Evolutionary conservation across 352 stramenopile species (phyloP), one percentile per base, ranked within the genome.

Genomic region (Phytophthora crassamura): DNA sequence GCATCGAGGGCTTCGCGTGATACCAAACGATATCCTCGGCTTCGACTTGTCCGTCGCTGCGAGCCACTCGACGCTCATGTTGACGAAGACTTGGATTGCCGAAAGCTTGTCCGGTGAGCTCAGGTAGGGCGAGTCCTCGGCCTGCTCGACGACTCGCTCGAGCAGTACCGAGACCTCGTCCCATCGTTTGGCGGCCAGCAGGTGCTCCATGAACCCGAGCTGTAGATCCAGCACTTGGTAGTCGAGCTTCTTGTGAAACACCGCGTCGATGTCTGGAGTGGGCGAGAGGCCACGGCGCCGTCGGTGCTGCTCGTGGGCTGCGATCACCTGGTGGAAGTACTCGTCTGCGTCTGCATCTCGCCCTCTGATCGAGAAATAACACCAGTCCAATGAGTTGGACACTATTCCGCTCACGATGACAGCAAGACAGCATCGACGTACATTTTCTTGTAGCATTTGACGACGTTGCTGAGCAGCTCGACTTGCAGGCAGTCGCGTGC

Each of bases 391-490:
- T 25, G 22, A 25, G 22, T 25, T 25, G 22, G 22, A 25, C 22
- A 25, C 22, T 25, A 25, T 25, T 25, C 22, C 1, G 22, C 22
- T 25, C 22, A 25, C 22, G 22, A 25, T 25, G 22, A 25, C 22
- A 25, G 22, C 22, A 25, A 25, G 22, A 25, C 22, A 25, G 22
- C 22, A 3, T 3, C 22, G 22, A 48, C 41, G 11, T 48, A 48
- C 41, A 48, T 16, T 48, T 48, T 28, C 41, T 48, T 48, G 41
- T 48, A 48, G 41, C 41, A 48, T 20, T 48, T 33, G n/a, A 15
- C 41, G 14, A 48, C 18, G 18, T 16, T 28, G 41, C 41, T 28
- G 41, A 48, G 41, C 32, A 48, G 18, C 10, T 48, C 6, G 41
- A 48, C 41, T 48, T 48, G 41, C 20, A 48, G n/a, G 7, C 7